Percentiles rank a stretch among this genome's conserved stretches.
Conservation (phyloP, 2,329 filamentous ascomycete genomes). For the Colletotrichum sp. region DNA sequence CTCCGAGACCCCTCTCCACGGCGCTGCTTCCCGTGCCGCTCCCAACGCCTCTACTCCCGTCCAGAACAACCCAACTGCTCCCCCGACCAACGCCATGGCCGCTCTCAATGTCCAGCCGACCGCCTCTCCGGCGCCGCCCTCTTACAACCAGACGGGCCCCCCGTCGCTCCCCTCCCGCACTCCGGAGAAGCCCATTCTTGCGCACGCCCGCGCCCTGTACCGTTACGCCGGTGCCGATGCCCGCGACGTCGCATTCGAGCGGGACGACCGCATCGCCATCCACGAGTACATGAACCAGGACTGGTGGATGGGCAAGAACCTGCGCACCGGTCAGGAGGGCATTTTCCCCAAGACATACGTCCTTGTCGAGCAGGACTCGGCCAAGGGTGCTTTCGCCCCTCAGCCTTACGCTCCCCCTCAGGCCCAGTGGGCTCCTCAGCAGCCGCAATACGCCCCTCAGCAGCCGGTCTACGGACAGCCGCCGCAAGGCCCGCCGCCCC, state of each 20-base stretch:
- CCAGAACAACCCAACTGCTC: constrained; percentile 28
- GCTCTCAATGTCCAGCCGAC: constrained; percentile 41
- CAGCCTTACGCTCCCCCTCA: constrained; percentile 25
- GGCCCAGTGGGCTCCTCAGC: constrained; percentile 26
- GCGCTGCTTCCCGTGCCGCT: constrained; percentile 46
- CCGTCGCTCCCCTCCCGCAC: constrained; percentile 45
- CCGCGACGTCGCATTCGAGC: constrained; percentile 81
- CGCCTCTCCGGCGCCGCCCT: constrained; percentile 49
- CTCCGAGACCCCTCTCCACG: constrained; percentile 65
- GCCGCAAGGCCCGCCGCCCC: constrained; percentile 46
- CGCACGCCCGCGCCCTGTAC: constrained; percentile 82
- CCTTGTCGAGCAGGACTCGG: constrained; percentile 68
- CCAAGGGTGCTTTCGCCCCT: constrained; percentile 25
- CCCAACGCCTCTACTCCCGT: constrained; percentile 35
- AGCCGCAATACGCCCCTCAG: constrained; percentile 20
- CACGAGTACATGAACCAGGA: constrained; percentile 95
- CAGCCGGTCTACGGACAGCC: constrained; percentile 45
- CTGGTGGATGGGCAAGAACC: constrained; percentile 93
- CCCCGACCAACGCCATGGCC: constrained; percentile 45
- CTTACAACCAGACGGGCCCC: constrained; percentile 54
- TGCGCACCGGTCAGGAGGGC: constrained; percentile 82
- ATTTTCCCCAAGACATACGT: constrained; percentile 97
- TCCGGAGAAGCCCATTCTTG: constrained; percentile 63
- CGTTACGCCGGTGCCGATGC: constrained; percentile 79
- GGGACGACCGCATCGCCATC: constrained; percentile 81